phyloP scores from a whole-genome alignment of 2,329 filamentous ascomycete genomes.

The Thermochaetoides dissita region DNA sequence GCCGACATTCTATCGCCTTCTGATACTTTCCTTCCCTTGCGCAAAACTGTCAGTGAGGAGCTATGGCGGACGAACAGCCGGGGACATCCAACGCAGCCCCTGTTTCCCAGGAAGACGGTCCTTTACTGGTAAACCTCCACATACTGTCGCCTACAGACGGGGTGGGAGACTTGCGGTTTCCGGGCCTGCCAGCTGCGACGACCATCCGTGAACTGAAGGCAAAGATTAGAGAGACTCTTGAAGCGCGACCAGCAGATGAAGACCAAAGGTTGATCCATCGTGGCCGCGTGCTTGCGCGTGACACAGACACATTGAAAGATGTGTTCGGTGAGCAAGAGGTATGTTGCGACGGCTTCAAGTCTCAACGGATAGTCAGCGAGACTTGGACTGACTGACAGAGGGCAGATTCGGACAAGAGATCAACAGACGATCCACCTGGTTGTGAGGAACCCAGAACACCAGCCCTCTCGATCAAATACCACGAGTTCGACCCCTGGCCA shows the following conservation, averaged over 20 bases:
- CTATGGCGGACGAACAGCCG: slow-evolving; percentile 13
- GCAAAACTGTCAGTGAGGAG: background rate
- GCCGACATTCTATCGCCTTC: background rate
- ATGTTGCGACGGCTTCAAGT: slow-evolving; percentile 14
- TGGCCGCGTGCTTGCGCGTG: slow-evolving; percentile 40
- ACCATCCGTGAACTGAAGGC: slow-evolving; percentile 45
- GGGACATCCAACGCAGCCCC: background rate
- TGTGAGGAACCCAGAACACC: slow-evolving; percentile 27
- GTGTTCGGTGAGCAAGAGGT: slow-evolving; percentile 43
- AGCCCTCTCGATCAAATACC: slow-evolving; percentile 12
- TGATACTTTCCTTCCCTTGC: too few species aligned
- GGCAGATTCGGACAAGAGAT: slow-evolving; percentile 29
- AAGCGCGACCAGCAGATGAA: slow-evolving; percentile 36
- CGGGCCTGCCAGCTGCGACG: slow-evolving; percentile 32
- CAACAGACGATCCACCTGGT: slow-evolving; percentile 41
- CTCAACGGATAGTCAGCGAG: background rate
- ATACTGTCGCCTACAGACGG: slow-evolving; percentile 45
- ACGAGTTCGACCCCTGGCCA: too few species aligned
- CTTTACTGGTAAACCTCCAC: slow-evolving; percentile 38
- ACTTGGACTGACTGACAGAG: slow-evolving; percentile 2
- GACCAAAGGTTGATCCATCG: slow-evolving; percentile 47
- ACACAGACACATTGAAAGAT: slow-evolving; percentile 40
- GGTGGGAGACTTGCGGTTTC: slow-evolving; percentile 37
- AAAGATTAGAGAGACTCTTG: slow-evolving; percentile 38
- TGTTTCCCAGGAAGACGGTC: slow-evolving; percentile 2